Base-by-base conservation (phyloP, 805 yeast genomes). In the Saturnispora sekii region DNA sequence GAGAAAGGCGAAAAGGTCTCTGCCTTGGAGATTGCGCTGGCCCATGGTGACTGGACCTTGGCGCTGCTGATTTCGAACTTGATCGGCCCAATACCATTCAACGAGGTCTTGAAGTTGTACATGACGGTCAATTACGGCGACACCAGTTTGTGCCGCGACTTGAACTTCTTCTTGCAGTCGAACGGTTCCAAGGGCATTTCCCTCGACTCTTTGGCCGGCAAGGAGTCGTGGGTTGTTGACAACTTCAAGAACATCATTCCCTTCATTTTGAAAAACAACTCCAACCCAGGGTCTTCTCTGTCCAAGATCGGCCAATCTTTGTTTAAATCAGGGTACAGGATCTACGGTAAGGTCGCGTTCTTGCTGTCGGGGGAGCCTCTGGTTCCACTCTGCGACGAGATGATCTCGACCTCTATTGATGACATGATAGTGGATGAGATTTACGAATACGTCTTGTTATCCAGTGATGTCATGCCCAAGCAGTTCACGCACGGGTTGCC, bases 31-130 rank as follows among this genome's bases (percentile, higher is more conserved):
- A 65, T 69, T 44, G 79, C 93, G 1, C 59, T 88, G 15, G 67
- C 72, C 1, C 73, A 76, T 43, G 73, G 77, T 9, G 84, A 85
- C 51, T 89, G 85, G 82, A 79, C 90, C 0, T 68, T 88, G 60
- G 83, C 96, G 0, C 62, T 90, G 44, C 59, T 87, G 29, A 66
- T 89, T 41, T 79, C 94, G 1, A 73, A 80, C 48, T 60, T 85
- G 14, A 64, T 77, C 26, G 82, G 93, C 2, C 73, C 75, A 16
- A 79, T 76, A 3, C 68, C 69, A 33, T 53, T 60, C 35, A 44
- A 52, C 10, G 54, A 58, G 18, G 73, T 81, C 2, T 79, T 81
- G 5, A 68, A 78, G 18, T 36, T 60, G 11, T 63, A 55, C 47
- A 39, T 58, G 1, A 28, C 47, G 1, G 35, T 41, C 6, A 50